Evolutionary conservation across 1,284 basidiomycete species (phyloP), one percentile per base, ranked within the genome.

Genomic region (Tausonia pullulans): DNA sequence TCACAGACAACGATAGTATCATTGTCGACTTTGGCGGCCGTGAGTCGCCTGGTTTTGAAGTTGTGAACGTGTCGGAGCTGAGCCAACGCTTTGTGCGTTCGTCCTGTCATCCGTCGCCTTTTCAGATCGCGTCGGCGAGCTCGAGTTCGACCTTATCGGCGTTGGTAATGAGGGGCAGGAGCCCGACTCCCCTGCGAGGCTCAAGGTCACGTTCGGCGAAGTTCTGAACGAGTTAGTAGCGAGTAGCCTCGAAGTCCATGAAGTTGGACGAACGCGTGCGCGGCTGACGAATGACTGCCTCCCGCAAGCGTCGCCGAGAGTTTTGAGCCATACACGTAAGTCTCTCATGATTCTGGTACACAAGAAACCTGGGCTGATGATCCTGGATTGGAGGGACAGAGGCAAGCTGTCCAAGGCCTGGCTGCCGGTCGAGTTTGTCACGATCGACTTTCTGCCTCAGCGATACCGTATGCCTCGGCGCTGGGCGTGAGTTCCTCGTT

Each of bases 281-380:
- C 27, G 27, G 2, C 27, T 27, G 27, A 27, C 27, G 27, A 27
- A 27, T 27, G 27, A 27, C 27, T 27, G 27, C 27, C 27, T 27
- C 27, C 27, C 27, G 27, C 27, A 27, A 27, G 27, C 14, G 65
- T 70, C 10, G 69, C 68, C 3, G 69, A 70, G 61, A 63, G 63
- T 14, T 70, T 70, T 40, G 69, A 70, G 44, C 67, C 71, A 16
- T 69, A 72, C 63, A 71, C 72, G 68, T 67, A 54, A 55, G 71
- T 51, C 2, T 45, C 10, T 41, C n/a, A 2, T 16, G 14, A 58
- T 13, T 43, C 11, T 39, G 4, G 9, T 10, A 56, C 11, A 40
- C 14, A n/a, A 14, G 13, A 40, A 40, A 41, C 49, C 0, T n/a
- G 0, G 57, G 13, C 6, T 27, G 3, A n/a, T 5, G 16, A 41